phyloP scores from a whole-genome alignment of 2,329 filamentous ascomycete genomes.

The Teratosphaeriaceae sp. region DNA sequence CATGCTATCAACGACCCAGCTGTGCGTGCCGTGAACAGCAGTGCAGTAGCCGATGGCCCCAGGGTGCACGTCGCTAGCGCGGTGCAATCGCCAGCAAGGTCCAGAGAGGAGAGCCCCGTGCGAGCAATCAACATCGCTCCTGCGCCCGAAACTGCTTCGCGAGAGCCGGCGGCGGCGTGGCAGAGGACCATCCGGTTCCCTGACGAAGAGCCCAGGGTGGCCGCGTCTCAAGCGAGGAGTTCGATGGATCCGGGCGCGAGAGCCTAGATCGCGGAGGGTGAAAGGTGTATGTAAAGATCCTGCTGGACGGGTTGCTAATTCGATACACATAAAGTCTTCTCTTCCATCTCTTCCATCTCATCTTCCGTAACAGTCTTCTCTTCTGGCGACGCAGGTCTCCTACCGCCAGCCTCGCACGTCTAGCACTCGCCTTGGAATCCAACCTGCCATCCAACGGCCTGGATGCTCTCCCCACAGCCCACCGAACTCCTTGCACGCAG shows the following conservation, averaged over 20 bases:
- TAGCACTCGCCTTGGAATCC: too few relatives aligned
- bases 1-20: conserved; percentile 11
- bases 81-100: conserved; percentile 2
- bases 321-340: too few relatives aligned
- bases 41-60: conserved; percentile 7
- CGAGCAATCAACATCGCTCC: conserved; percentile 5
- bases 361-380: too few relatives aligned
- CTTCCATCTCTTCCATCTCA: too few relatives aligned
- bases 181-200: conserved; percentile 27
- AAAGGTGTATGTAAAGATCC: too few relatives aligned
- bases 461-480: too few relatives aligned
- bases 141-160: conserved; percentile 7
- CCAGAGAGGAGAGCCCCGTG: neutral
- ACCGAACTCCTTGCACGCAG: neutral
- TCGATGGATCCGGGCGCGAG: neutral
- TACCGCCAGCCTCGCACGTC: too few relatives aligned
- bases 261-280: neutral
- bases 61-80: conserved; percentile 7
- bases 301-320: too few relatives aligned
- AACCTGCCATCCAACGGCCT: too few relatives aligned
- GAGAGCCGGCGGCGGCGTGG: conserved; percentile 8
- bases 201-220: conserved; percentile 17
- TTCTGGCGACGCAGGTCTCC: too few relatives aligned
- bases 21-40: neutral
- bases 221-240: neutral